phyloP scores from a whole-genome alignment of 495 filamentous ascomycete species.

The Penicillium longicatenatum region DNA sequence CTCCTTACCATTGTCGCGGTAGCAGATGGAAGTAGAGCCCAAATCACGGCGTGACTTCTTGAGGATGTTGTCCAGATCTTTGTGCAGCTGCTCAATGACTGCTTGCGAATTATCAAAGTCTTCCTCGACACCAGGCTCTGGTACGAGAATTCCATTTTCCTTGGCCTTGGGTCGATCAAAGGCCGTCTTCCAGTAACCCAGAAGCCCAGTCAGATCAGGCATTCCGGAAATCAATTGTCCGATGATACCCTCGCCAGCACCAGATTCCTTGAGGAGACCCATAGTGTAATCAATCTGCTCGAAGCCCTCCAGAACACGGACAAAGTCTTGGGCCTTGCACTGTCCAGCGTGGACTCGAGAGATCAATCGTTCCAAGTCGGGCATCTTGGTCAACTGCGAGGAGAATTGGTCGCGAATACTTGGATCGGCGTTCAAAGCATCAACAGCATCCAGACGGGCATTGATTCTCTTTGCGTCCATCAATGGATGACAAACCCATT shows the following conservation, averaged over 20 bases:
- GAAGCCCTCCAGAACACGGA: constrained; percentile 93
- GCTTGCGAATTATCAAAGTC: constrained; percentile 91
- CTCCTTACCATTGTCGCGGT: constrained; percentile 91
- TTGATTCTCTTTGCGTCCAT: constrained; percentile 86
- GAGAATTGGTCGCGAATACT: constrained; percentile 80
- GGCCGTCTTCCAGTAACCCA: constrained; percentile 87
- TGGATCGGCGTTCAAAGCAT: constrained; percentile 82
- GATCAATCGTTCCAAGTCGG: constrained; percentile 91
- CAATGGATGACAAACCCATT: constrained; percentile 97
- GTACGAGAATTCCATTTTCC: constrained; percentile 76
- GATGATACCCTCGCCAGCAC: constrained; percentile 75
- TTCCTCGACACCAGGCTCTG: constrained; percentile 84
- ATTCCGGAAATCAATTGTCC: constrained; percentile 79
- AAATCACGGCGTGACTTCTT: constrained; percentile 70
- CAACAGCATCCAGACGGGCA: constrained; percentile 92
- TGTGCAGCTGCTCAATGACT: constrained; percentile 68
- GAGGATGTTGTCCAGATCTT: constrained; percentile 69
- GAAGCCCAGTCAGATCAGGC: constrained; percentile 74
- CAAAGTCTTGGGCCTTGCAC: constrained; percentile 88
- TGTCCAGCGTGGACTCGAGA: constrained; percentile 91
- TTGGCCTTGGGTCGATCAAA: constrained; percentile 85
- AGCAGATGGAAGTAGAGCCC: constrained; percentile 69
- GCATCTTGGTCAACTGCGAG: constrained; percentile 82
- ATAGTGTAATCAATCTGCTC: constrained; percentile 95
- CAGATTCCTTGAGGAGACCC: constrained; percentile 69